Evolutionary conservation across 2,329 filamentous ascomycete genomes (phyloP).

Genomic region (Fusarium graminum): DNA sequence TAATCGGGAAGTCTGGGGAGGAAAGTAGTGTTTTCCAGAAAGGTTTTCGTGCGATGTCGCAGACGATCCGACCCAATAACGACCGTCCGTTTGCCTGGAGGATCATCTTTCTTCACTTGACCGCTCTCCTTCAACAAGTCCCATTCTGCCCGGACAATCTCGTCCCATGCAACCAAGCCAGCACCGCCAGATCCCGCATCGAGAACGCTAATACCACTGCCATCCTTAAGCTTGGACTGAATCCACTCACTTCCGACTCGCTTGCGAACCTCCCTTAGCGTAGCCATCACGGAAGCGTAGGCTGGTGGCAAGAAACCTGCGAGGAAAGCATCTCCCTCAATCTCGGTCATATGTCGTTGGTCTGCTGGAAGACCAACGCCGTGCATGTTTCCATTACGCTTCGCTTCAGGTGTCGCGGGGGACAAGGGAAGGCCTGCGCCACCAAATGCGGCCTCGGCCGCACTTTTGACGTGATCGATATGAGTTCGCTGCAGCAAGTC

Average conservation of each 20-base stretch:
- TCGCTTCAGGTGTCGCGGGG: constrained; percentile 74
- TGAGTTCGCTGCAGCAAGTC: constrained; percentile 76
- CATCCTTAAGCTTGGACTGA: constrained; percentile 69
- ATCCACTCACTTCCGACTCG: constrained; percentile 80
- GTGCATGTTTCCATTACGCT: constrained; percentile 70
- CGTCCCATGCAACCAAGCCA: constrained; percentile 79
- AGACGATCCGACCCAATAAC: constrained; percentile 81
- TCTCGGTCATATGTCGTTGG: constrained; percentile 76
- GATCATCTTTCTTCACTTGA: constrained; percentile 57
- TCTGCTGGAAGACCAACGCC: constrained; percentile 73
- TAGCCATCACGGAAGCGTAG: constrained; percentile 76
- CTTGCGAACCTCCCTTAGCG: constrained; percentile 79
- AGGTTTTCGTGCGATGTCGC: constrained; percentile 78
- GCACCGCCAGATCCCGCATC: constrained; percentile 82
- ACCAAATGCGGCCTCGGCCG: constrained; percentile 81
- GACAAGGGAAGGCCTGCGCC: constrained; percentile 82
- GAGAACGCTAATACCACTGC: constrained; percentile 71
- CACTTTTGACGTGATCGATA: constrained; percentile 78
- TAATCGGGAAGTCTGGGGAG: constrained; percentile 93
- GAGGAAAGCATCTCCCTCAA: constrained; percentile 80
- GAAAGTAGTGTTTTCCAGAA: constrained; percentile 92
- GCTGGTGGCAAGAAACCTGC: constrained; percentile 77
- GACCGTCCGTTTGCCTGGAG: constrained; percentile 82
- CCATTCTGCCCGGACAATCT: constrained; percentile 86
- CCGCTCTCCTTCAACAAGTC: constrained; percentile 71